Percentiles rank a stretch among this genome's conserved stretches.
Conservation (phyloP, 139 green algal species). For the Chlorella sp. region DNA sequence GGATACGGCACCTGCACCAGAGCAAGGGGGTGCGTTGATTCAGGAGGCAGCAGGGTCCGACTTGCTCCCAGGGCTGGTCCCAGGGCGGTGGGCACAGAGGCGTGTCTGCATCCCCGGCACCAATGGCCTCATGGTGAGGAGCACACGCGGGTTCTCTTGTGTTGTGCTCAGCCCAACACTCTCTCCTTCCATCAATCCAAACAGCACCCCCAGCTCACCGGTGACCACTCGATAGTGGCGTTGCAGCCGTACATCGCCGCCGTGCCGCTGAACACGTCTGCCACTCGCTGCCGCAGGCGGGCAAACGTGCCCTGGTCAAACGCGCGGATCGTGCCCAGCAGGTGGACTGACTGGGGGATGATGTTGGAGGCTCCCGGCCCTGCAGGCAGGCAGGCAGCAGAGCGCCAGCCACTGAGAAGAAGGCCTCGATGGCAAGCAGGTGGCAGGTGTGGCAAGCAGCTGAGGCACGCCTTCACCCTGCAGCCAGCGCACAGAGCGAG, state of each 20-base stretch:
- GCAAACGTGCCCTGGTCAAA: slow-evolving; percentile 34
- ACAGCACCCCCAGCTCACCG: neutral
- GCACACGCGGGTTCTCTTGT: no score
- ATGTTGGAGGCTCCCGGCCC: slow-evolving; percentile 85
- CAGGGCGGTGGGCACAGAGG: no score
- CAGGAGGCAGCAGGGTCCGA: no score
- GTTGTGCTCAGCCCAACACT: no score
- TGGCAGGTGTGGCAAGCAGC: neutral
- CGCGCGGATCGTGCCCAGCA: slow-evolving; percentile 80
- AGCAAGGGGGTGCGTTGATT: no score
- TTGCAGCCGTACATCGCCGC: slow-evolving; percentile 74
- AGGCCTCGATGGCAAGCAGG: no score
- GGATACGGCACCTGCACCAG: slow-evolving; percentile 72
- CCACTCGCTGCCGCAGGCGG: slow-evolving; percentile 50
- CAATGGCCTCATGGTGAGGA: no score
- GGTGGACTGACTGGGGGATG: slow-evolving; percentile 73
- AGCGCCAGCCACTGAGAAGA: no score
- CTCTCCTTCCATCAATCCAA: no score
- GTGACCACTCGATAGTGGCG: slow-evolving; percentile 68
- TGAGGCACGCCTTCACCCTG: no score
- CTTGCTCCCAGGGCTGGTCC: no score
- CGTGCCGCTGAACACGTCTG: slow-evolving; percentile 48
- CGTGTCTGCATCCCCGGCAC: no score
- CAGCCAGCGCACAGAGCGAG: neutral
- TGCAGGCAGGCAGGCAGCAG: slow-evolving; percentile 46